phyloP scores from a whole-genome alignment of 2,329 filamentous ascomycete species.

The Calonectria pauciramosa region DNA sequence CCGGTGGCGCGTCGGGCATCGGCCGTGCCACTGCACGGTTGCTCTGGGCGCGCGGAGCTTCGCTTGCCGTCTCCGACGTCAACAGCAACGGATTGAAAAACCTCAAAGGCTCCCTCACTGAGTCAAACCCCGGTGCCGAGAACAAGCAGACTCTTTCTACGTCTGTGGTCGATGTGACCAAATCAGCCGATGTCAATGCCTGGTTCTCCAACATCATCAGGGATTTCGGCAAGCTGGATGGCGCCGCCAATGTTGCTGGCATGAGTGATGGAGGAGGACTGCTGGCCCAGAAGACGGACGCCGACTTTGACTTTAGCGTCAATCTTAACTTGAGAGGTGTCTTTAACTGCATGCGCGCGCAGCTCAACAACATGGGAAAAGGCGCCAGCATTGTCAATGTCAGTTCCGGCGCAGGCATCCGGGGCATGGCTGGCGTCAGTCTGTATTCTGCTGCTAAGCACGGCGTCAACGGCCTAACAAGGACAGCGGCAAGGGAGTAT shows the following conservation, averaged over 20 bases:
- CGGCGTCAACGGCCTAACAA: not conserved
- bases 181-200: not conserved
- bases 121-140: too few relatives aligned
- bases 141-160: not conserved
- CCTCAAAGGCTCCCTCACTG: not conserved
- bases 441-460: not conserved
- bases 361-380: not conserved
- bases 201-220: not conserved
- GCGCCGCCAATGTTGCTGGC: not conserved
- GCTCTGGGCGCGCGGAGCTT: not conserved
- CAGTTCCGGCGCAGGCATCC: not conserved
- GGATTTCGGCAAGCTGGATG: not conserved
- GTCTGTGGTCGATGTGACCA: not conserved
- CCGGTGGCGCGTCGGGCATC: not conserved
- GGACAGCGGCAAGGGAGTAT: not conserved
- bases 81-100: not conserved
- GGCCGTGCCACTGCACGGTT: not conserved
- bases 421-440: not conserved
- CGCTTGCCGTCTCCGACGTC: not conserved
- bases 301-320: not conserved
- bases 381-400: not conserved
- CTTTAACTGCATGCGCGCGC: not conserved
- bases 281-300: not conserved
- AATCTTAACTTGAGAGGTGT: not conserved
- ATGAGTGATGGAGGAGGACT: not conserved